phyloP scores from a whole-genome alignment of 2,329 filamentous ascomycete genomes.

The Exophiala viscosa region DNA sequence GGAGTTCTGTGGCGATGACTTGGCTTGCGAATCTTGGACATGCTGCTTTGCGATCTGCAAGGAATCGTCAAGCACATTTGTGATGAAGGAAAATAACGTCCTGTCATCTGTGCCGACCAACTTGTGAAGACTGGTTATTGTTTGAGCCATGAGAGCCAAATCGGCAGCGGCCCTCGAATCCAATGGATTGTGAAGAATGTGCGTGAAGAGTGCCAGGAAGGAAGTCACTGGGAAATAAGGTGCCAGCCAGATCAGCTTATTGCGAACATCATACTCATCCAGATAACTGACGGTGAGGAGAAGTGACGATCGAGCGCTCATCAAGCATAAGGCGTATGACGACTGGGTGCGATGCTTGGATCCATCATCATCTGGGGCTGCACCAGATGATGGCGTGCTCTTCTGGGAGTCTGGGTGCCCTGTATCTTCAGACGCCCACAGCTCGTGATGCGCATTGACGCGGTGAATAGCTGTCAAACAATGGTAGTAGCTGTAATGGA shows the following conservation, averaged over 20 bases:
- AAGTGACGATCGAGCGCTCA: conserved; percentile 8
- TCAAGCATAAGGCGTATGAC: conserved; percentile 11
- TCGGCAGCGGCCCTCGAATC: conserved; percentile 3
- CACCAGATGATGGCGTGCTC: background rate
- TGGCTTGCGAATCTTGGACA: background rate
- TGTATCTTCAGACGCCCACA: conserved; percentile 9
- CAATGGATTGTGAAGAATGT: conserved; percentile 10
- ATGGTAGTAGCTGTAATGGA: conserved; percentile 14
- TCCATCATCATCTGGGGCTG: background rate
- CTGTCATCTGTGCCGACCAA: conserved; percentile 1
- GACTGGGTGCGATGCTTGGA: background rate
- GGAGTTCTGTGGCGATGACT: background rate
- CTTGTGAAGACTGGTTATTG: background rate
- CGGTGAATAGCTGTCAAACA: conserved; percentile 13
- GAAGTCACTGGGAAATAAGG: conserved; percentile 9
- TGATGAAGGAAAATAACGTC: background rate
- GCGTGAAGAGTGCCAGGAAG: conserved; percentile 9
- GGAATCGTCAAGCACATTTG: background rate
- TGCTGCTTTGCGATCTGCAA: background rate
- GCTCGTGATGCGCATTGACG: conserved; percentile 10
- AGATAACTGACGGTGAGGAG: conserved; percentile 8
- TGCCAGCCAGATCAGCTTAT: conserved; percentile 9
- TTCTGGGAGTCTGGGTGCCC: background rate
- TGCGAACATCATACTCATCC: conserved; percentile 1
- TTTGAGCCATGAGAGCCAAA: conserved; percentile 4